phyloP scores from a whole-genome alignment of 108 stramenopile genomes.

The Fragilariopsis cylindrus region DNA sequence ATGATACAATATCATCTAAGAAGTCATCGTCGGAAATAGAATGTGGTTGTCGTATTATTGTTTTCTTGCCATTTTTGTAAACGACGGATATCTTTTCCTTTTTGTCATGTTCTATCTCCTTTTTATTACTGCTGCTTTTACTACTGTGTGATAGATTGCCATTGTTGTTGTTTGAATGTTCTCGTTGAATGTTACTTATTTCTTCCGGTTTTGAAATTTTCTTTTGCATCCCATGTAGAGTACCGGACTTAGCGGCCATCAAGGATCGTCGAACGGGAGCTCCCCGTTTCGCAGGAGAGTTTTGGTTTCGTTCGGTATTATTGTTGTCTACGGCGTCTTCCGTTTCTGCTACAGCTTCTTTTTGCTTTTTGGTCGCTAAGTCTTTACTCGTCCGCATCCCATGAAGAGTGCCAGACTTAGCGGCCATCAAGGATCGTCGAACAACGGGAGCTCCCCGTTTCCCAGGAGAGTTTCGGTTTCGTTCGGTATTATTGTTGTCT shows the following conservation, averaged over 20 bases:
- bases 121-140: background rate
- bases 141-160: background rate
- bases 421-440: conserved; percentile 13
- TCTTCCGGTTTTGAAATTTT: background rate
- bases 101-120: background rate
- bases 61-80: conserved; percentile 5
- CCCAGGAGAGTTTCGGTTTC: too few species aligned
- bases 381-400: background rate
- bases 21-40: background rate
- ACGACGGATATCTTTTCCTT: background rate
- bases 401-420: conserved; percentile 24
- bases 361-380: background rate
- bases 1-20: background rate
- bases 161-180: background rate
- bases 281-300: background rate
- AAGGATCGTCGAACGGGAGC: conserved; percentile 14
- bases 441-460: background rate
- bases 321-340: too few species aligned
- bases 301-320: too few species aligned
- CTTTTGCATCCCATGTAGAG: conserved; percentile 12
- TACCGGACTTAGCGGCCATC: conserved; percentile 25
- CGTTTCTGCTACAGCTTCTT: background rate
- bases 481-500: too few species aligned
- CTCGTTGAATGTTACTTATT: too few species aligned
- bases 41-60: background rate